Evolutionary conservation across 202 grass and related monocot species (phyloP).

Genomic region (Panicum hallii): DNA sequence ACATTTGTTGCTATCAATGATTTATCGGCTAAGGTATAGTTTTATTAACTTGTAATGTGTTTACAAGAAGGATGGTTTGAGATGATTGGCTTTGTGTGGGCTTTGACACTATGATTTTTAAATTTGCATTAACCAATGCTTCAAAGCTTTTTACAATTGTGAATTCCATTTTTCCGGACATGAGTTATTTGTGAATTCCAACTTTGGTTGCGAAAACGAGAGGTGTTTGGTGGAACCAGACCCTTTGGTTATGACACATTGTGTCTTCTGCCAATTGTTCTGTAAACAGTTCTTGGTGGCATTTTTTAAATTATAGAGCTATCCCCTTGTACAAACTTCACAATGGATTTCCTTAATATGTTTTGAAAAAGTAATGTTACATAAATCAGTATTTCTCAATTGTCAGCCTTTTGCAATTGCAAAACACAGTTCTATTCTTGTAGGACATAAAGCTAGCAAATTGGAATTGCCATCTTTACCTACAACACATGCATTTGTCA

Average conservation of each 20-base stretch:
- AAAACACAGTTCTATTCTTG: background rate
- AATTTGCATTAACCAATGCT: background rate
- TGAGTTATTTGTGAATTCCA: constrained; percentile 15
- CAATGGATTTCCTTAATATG: background rate
- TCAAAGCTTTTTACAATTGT: background rate
- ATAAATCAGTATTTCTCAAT: background rate
- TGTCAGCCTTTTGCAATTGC: background rate
- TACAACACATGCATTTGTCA: background rate
- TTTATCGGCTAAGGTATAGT: background rate
- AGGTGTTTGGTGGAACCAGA: background rate
- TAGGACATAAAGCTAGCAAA: constrained; percentile 10
- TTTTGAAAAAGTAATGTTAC: background rate
- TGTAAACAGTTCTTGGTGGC: background rate
- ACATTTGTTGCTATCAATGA: background rate
- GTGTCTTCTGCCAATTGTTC: background rate
- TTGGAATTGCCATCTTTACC: background rate
- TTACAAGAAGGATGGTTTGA: background rate
- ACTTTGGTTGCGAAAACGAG: constrained; percentile 1
- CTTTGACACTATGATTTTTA: background rate
- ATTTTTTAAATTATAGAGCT: background rate
- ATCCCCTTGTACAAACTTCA: background rate
- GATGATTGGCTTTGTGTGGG: background rate
- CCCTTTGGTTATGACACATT: background rate
- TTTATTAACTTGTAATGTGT: background rate
- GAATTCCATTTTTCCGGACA: background rate